Evolutionary conservation across 2,329 filamentous ascomycete genomes (phyloP), one percentile per base, ranked within the genome.

Genomic region (Cercospora janseana): DNA sequence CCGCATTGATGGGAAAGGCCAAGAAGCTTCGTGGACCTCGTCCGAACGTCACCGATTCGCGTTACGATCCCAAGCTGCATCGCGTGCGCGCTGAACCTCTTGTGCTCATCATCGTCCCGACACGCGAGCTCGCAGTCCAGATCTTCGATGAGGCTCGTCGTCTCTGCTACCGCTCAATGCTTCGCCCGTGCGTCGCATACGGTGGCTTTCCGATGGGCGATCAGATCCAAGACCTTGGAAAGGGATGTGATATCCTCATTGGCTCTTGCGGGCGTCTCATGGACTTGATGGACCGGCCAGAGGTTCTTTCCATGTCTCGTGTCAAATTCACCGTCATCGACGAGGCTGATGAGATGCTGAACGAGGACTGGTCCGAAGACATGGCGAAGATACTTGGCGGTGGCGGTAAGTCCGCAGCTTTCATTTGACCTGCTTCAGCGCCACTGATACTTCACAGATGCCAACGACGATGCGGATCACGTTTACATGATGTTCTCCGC

Each of bases 121-220:
- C 87, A 46, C 87, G 93, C 27, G 93, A 98, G 75, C 73, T 98
- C 4, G 89, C 90, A 0, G 86, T 90, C 2, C 93, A 98, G 66
- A 95, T 97, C 60, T 97, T 95, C 71, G 89, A 95, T 56, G 92
- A 97, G 67, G 85, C 88, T 20, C 86, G 93, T 55, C 89, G 92
- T 61, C 82, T 97, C 41, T 96, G 90, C 67, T 98, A 98, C 63
- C 85, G 93, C 1, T 90, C 88, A 3, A 95, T 95, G 88, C 78
- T 98, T 51, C 89, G 93, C 31, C 92, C 93, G 18, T 90, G 87
- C 60, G 89, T 95, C 34, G 77, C 86, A 23, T 98, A 97, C 60
- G 93, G 93, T 42, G 93, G 93, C 56, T 83, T 83, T 5, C 87
- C 88, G 0, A 64, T 82, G n/a, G 68, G 70, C 2, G 79, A 85